Evolutionary conservation across 352 stramenopile genomes (phyloP), one percentile per base, ranked within the genome.

Genomic region (Elongisporangium anandrum): DNA sequence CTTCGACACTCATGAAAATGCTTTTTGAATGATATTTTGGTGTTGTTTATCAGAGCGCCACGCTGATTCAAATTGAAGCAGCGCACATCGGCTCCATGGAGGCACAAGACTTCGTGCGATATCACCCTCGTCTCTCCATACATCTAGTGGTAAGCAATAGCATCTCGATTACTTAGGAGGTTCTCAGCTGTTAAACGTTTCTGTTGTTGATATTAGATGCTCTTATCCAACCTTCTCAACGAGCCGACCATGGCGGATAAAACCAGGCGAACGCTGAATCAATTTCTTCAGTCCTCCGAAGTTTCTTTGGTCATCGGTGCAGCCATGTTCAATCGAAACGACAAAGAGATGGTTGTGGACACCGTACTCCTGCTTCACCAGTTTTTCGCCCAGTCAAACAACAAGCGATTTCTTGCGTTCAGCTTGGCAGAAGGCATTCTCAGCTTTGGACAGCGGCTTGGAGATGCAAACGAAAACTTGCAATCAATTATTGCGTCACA

Each of bases 211-310:
- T 3, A 20, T 16, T 59, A 94, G 84, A 87, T 72, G 41, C 65
- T 94, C 12, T 57, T 94, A 3, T 79, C 81, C 8, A 78, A 67
- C 23, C 60, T 94, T 5, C 56, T 73, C 23, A 59, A 63, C 7
- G 81, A 90, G 15, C 57, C 73, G 12, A 73, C 55, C 17, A 69
- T 94, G 65, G 52, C 68, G 4, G 81, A 92, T 38, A 89, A 87
- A 47, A 79, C 77, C 23, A 88, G 83, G 52, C 77, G 82, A 39
- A 84, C 80, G 0, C 55, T 92, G 23, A 80, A 64, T 24, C 82
- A 90, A 60, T 90, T 91, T 54, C 65, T 94, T 2, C 79, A 88
- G 39, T 88, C 79, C 1, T 73, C 82, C 13, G 85, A 92, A 55
- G 83, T 94, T 0, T 73, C 79, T 7, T 59, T 72, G 15, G 73